phyloP scores from a whole-genome alignment of 208 protist genomes.

The Leishmania martiniquensis region DNA sequence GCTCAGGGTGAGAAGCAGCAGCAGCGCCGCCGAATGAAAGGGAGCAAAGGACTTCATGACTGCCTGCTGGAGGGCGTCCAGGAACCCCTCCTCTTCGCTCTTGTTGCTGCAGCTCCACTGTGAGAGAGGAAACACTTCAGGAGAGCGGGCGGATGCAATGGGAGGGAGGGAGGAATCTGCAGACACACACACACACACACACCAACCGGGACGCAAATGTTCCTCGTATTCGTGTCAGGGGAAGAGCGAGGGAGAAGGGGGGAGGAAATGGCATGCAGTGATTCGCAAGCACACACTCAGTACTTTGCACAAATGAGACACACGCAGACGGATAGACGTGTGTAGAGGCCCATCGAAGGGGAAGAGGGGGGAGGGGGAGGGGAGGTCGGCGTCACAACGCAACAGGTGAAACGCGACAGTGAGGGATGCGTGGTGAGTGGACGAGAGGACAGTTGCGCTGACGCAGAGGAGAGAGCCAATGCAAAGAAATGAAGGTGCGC shows the following conservation, averaged over 20 bases:
- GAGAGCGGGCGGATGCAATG: constrained; percentile 2
- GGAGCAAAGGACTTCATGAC: background rate
- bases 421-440: background rate
- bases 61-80: background rate
- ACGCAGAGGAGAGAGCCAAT: background rate
- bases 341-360: background rate
- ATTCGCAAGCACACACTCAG: background rate
- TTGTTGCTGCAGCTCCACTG: too few species aligned
- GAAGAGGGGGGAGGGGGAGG: too few species aligned
- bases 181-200: background rate
- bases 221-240: too few species aligned
- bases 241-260: background rate
- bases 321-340: background rate
- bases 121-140: background rate
- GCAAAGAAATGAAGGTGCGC: background rate
- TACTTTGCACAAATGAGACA: background rate
- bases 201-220: background rate
- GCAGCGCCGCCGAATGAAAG: constrained; percentile 7
- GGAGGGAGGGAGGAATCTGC: background rate
- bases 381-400: background rate
- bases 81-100: background rate
- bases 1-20: constrained; percentile 22
- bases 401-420: background rate
- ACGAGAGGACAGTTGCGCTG: background rate
- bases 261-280: background rate